Base-by-base conservation (phyloP, 2,329 filamentous ascomycete species). In the Onygena corvina region DNA sequence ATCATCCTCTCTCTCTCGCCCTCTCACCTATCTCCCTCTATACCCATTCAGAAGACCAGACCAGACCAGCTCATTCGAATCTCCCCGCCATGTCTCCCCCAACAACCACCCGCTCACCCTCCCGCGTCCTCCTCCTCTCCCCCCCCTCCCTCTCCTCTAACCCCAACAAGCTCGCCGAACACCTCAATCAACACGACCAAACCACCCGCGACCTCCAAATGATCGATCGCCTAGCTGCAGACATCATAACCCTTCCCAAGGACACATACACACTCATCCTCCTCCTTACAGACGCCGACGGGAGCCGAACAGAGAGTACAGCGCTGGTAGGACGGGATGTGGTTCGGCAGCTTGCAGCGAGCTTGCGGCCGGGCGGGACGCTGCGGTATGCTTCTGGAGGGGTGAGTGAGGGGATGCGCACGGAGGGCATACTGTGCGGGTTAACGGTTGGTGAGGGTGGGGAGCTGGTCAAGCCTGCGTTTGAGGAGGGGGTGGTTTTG, bases 141-240 rank as follows among this genome's bases (percentile, higher is more conserved):
- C 90, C 92, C 48, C 89, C 92, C 9, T 94, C 88, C 20, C 78
- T 96, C 59, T 83, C 92, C 57, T 80, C 86, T 49, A 84, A 94
- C 67, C 86, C 89, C 57, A 82, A 86, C 57, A 80, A 80, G 59
- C 76, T 96, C 56, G 77, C 80, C 56, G 71, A 73, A 57, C 74
- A 92, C 54, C 78, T 94, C 60, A 74, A 80, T 52, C 72, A 79
- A 50, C 81, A 86, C 70, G 81, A 92, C 65, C 83, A 87, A 62
- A 71, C 76, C 55, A 73, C 76, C 40, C 90, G 88, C 54, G 92
- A 98, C 63, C 75, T 98, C 48, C 92, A 96, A 67, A 98, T 98
- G 92, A 84, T 98, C 53, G 92, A 98, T 70, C 86, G 92, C 47
- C 77, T 98, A 34, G 80, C 85, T 1, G 78, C 85, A 30, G 87